A percentile compares a stretch with the other conserved stretches of the same genome.
Conservation (phyloP, 176 grass and related monocot genomes). For the Echinochloa phyllopogon region DNA sequence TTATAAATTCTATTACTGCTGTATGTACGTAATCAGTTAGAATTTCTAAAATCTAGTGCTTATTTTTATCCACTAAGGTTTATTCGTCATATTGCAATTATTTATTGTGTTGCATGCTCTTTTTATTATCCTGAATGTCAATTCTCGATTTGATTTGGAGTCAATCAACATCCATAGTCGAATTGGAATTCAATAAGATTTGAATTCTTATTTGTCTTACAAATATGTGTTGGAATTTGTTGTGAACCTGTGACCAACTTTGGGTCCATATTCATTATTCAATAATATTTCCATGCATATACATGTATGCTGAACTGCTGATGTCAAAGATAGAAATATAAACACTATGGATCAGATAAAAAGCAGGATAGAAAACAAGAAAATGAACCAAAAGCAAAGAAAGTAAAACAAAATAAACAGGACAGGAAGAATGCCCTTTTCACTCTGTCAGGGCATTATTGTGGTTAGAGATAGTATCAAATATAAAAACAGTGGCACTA, state of each 20-base stretch:
- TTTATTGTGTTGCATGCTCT: not conserved
- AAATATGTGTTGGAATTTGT: not conserved
- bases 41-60: not conserved
- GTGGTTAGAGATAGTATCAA: slow-evolving; percentile 9
- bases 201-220: not conserved
- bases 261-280: not conserved
- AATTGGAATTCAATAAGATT: not conserved
- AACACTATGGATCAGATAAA: not conserved
- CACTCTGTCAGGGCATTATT: not conserved
- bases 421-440: not conserved
- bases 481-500: not conserved
- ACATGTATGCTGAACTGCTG: slow-evolving; percentile 7
- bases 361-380: not conserved
- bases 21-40: not conserved
- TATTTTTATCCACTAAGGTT: not conserved
- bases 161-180: not conserved
- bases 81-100: not conserved
- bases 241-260: not conserved
- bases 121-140: not conserved
- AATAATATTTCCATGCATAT: not conserved
- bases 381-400: not conserved
- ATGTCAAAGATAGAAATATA: not conserved
- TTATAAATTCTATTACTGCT: not conserved
- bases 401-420: not conserved
- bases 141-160: not conserved